Conservation (phyloP, 225 moss, liverwort and hornwort species). For the Ulota crispa region DNA sequence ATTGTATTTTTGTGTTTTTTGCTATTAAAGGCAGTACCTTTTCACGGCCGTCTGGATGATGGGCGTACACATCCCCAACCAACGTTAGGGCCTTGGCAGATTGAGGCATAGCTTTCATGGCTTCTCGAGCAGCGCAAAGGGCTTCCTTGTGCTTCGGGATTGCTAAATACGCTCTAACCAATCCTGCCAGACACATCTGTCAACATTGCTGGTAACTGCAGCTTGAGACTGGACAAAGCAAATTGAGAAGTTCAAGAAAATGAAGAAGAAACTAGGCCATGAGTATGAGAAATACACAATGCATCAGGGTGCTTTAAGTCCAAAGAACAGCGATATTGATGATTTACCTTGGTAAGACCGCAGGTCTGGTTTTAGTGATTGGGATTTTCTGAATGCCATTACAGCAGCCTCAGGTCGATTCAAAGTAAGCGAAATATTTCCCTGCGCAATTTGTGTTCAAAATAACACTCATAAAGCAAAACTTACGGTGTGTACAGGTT, state of each 20-base stretch:
- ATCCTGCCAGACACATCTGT: constrained; percentile 45
- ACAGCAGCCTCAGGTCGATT: constrained; percentile 96
- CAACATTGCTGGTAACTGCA: not conserved
- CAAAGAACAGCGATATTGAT: not conserved
- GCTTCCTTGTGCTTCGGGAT: constrained; percentile 96
- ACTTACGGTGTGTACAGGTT: not conserved
- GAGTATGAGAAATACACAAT: not conserved
- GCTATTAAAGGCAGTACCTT: constrained; percentile 48
- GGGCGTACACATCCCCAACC: constrained; percentile 91
- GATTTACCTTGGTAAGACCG: constrained; percentile 84
- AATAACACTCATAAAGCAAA: not conserved
- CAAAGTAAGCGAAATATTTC: constrained; percentile 72
- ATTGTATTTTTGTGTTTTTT: not conserved
- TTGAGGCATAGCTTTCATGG: constrained; percentile 98
- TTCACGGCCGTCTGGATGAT: constrained; percentile 78
- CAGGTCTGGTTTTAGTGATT: constrained; percentile 72
- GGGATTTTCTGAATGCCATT: constrained; percentile 84
- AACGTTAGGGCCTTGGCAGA: constrained; percentile 88
- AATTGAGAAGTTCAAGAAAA: not conserved
- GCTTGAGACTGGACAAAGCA: not conserved
- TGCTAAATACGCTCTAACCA: constrained; percentile 86
- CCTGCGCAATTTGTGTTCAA: constrained; percentile 46
- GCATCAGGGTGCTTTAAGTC: not conserved
- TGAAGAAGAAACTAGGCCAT: not conserved
- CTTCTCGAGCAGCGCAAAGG: constrained; percentile 83